Evolutionary conservation across 495 filamentous ascomycete species (phyloP).

Genomic region (Pseudevernia furfuracea): DNA sequence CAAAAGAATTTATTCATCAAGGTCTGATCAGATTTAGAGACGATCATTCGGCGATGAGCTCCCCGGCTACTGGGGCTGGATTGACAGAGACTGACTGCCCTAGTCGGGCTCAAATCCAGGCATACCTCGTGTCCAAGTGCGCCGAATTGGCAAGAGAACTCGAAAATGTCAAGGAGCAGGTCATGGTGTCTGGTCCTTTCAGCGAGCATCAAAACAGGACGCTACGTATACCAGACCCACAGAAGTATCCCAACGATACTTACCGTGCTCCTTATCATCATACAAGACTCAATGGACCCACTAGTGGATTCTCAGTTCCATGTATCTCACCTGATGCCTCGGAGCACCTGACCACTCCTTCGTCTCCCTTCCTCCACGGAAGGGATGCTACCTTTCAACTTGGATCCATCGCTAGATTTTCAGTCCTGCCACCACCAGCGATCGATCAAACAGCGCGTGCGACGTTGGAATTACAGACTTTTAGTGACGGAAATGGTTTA

Average conservation of each 20-base stretch:
- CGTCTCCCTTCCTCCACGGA: neutral
- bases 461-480: neutral
- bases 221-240: neutral
- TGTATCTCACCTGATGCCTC: neutral
- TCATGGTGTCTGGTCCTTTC: neutral
- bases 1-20: neutral
- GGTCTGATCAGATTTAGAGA: neutral
- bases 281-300: neutral
- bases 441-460: neutral
- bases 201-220: too few relatives aligned
- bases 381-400: neutral
- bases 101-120: constrained; percentile 8
- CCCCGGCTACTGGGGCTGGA: neutral
- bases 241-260: neutral
- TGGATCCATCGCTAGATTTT: neutral
- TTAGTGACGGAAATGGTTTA: neutral
- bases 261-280: too few relatives aligned
- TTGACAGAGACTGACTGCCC: neutral
- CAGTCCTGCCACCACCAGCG: constrained; percentile 13
- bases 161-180: constrained; percentile 8
- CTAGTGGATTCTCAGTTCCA: neutral
- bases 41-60: neutral
- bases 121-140: constrained; percentile 6
- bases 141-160: constrained; percentile 8
- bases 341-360: neutral